Conservation (phyloP, 1,284 basidiomycete genomes). For the Boletellus deceptivus region DNA sequence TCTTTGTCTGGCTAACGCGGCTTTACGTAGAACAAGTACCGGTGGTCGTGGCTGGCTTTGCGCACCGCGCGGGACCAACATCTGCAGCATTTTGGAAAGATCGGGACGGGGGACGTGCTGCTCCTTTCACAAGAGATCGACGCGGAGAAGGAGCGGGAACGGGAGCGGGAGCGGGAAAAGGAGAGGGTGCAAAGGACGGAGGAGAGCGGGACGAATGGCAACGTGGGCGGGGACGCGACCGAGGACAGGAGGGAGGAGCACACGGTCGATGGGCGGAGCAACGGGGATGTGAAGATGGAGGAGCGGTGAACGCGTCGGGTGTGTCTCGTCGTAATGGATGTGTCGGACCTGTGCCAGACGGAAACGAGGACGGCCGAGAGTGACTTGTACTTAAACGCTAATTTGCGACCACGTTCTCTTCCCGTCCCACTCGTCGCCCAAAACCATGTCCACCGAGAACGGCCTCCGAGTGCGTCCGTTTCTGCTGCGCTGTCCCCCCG, state of each 20-base stretch:
- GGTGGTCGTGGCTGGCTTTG: conserved; percentile 76
- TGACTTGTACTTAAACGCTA: background rate
- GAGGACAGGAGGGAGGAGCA: conserved; percentile 19
- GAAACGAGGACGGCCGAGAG: background rate
- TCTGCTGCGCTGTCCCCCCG: background rate
- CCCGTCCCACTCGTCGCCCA: conserved; percentile 1
- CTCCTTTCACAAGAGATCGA: conserved; percentile 69
- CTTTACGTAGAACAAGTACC: conserved; percentile 60
- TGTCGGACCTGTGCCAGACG: conserved; percentile 4
- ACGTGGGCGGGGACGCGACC: conserved; percentile 11
- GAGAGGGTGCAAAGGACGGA: conserved; percentile 37
- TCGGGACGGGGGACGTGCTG: conserved; percentile 72
- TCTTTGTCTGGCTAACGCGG: conserved; percentile 7
- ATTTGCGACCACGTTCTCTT: background rate
- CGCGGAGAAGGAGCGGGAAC: conserved; percentile 47
- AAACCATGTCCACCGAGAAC: conserved; percentile 30
- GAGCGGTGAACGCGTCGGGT: conserved; percentile 22
- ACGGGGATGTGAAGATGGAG: conserved; percentile 60
- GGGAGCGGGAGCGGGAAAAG: conserved; percentile 36
- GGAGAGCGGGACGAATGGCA: conserved; percentile 22
- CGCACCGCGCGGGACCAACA: conserved; percentile 69
- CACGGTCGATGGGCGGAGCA: conserved; percentile 31
- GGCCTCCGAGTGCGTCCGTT: conserved; percentile 32
- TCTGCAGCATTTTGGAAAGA: conserved; percentile 70
- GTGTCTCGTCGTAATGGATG: background rate